These are phyloP conservation scores for Kodamaea derodonti DNA, from an alignment of 1,139 yeast species.

Conservation along the genomic window DNA sequence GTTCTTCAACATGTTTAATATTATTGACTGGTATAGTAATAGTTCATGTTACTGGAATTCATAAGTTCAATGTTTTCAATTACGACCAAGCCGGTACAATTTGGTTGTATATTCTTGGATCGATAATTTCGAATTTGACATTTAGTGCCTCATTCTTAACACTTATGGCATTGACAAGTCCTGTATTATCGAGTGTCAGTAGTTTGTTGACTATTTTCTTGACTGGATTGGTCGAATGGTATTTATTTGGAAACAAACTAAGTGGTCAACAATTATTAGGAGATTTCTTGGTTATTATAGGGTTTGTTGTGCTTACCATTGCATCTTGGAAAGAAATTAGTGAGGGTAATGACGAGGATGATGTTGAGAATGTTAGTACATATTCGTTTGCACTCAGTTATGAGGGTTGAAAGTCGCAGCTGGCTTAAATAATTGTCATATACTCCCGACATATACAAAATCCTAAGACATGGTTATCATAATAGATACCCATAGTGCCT, in stretches of 20 bases:
- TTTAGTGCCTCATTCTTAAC: constrained; percentile 75
- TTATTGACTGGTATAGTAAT: constrained; percentile 50
- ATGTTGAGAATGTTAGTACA: constrained; percentile 42
- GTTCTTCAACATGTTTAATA: constrained; percentile 50
- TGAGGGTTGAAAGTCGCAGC: constrained; percentile 11
- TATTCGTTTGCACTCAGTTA: constrained; percentile 42
- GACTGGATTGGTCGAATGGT: constrained; percentile 78
- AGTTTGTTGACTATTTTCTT: constrained; percentile 73
- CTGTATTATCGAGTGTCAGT: constrained; percentile 81
- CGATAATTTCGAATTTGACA: constrained; percentile 57
- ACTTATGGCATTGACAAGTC: constrained; percentile 80
- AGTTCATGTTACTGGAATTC: constrained; percentile 53
- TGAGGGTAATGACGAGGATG: constrained; percentile 62
- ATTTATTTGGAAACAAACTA: constrained; percentile 56
- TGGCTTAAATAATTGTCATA: no score
- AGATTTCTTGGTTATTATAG: constrained; percentile 55
- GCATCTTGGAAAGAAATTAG: constrained; percentile 75
- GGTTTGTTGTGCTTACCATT: constrained; percentile 64
- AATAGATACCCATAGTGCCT: no score
- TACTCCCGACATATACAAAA: no score
- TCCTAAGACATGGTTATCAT: no score
- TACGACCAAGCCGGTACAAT: constrained; percentile 34
- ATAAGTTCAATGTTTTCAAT: constrained; percentile 53
- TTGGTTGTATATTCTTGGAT: constrained; percentile 46
- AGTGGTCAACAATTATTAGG: constrained; percentile 51